Evolutionary conservation across 1,139 yeast genomes (phyloP), one percentile per base, ranked within the genome.

Genomic region (Pichia sp.): DNA sequence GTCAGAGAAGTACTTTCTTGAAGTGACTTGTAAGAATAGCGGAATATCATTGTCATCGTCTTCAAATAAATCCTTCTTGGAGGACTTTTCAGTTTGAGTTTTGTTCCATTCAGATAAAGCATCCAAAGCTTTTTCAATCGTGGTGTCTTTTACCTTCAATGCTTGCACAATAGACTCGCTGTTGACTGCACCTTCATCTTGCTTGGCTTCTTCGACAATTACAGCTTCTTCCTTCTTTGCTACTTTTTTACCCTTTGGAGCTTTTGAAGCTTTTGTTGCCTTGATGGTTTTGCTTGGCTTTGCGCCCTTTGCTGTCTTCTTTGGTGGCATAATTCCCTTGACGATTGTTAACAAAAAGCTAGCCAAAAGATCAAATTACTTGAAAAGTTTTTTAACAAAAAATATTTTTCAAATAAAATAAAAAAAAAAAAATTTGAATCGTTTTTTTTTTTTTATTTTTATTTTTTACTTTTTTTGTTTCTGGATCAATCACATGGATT

Each of bases 1-100:
- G 40, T 77, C 67, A 5, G 83, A 65, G 56, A 79, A 76, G 55
- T 75, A 83, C 59, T 81, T 80, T 59, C 78, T 79, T 53, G 79
- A 70, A 39, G 80, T 77, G 51, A 88, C 65, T 54, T 79, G 83
- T 46, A 87, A 66, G 53, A 71, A 79, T 55, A 72, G 68, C 54
- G 68, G 69, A 40, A 66, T 64, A 41, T 76, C 84, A 38, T 55
- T 59, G n/a, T 55, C 58, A 37, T 76, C 81, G 8, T 52, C 55
- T 35, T 75, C 81, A 44, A 79, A 75, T 44, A 78, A 71, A 46
- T 75, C 69, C 43, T 69, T 73, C 40, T 67, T 65, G 43, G 69
- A 64, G 54, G 53, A 61, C 49, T 37, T 29, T 34, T 39, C 46
- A 7, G 36, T 29, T 59, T 65, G 37, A 54, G 64, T 5, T 41